A percentile compares a stretch with the other conserved stretches of the same genome.
These are phyloP conservation scores for Trichosporon sp. DNA, from an alignment of 1,284 basidiomycete species.

Conservation along the genomic window DNA sequence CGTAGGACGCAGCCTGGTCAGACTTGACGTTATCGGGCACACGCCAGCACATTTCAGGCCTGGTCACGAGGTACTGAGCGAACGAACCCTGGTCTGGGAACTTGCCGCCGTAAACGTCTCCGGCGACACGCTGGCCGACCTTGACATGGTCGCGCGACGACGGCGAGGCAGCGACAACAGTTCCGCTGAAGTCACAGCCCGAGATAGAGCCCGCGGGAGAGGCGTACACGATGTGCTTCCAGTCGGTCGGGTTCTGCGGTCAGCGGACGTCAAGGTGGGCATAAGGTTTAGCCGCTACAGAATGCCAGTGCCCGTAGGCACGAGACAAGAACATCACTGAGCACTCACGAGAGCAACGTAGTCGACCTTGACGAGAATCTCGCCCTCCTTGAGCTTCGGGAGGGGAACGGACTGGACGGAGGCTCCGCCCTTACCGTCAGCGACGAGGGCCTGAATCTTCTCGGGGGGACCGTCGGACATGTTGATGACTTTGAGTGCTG, in stretches of 20 bases:
- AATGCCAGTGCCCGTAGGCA: background rate
- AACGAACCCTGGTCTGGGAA: slow-evolving; percentile 52
- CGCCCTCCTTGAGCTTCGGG: slow-evolving; percentile 44
- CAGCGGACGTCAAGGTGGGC: background rate
- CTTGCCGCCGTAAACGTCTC: slow-evolving; percentile 59
- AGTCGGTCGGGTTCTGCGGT: slow-evolving; percentile 51
- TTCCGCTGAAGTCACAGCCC: slow-evolving; percentile 57
- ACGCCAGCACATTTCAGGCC: slow-evolving; percentile 37
- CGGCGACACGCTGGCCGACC: slow-evolving; percentile 60
- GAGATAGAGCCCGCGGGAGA: slow-evolving; percentile 25
- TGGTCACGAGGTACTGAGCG: slow-evolving; percentile 57
- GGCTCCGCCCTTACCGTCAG: slow-evolving; percentile 24
- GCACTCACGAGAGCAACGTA: slow-evolving; percentile 46
- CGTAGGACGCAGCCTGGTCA: slow-evolving; percentile 58
- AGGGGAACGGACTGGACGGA: slow-evolving; percentile 42
- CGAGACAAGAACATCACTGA: background rate
- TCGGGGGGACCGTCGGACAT: slow-evolving; percentile 24
- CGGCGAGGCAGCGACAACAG: slow-evolving; percentile 44
- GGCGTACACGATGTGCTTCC: slow-evolving; percentile 40
- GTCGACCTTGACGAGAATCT: slow-evolving; percentile 53
- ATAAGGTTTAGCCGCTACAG: background rate
- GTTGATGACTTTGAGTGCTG: background rate
- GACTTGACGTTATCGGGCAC: slow-evolving; percentile 38
- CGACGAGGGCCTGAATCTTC: slow-evolving; percentile 43
- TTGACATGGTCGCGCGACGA: slow-evolving; percentile 26